Evolutionary conservation across 441 rosid genomes (phyloP).

Genomic region (Gossypium schwendimanii): DNA sequence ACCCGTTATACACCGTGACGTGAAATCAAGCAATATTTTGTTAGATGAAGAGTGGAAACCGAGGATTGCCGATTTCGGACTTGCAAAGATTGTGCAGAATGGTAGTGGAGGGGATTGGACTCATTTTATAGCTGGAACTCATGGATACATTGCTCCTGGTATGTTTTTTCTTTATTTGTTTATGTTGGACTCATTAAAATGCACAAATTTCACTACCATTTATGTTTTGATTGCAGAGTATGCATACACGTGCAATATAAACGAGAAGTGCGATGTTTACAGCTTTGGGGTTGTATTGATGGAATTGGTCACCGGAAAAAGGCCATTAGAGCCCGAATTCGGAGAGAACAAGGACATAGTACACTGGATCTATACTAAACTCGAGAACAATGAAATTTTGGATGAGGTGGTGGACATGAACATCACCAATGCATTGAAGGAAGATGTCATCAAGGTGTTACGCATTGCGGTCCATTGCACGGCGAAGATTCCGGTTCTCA

Average conservation of each 20-base stretch:
- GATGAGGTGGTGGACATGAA: slow-evolving; percentile 27
- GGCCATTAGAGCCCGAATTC: slow-evolving; percentile 36
- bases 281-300: slow-evolving; percentile 25
- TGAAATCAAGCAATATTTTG: slow-evolving; percentile 54
- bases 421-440: slow-evolving; percentile 24
- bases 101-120: slow-evolving; percentile 29
- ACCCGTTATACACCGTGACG: slow-evolving; percentile 50
- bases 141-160: slow-evolving; percentile 57
- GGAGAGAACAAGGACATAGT: slow-evolving; percentile 45
- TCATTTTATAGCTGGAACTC: slow-evolving; percentile 39
- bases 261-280: too few relatives aligned
- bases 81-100: slow-evolving; percentile 43
- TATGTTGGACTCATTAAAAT: too few relatives aligned
- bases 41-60: slow-evolving; percentile 58
- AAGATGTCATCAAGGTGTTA: slow-evolving; percentile 35
- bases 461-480: slow-evolving; percentile 41
- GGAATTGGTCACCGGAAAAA: slow-evolving; percentile 54
- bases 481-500: slow-evolving; percentile 27
- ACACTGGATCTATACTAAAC: slow-evolving; percentile 27
- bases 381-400: slow-evolving; percentile 28
- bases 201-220: background rate
- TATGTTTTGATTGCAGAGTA: slow-evolving; percentile 26
- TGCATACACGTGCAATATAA: slow-evolving; percentile 35
- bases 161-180: too few relatives aligned
- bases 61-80: slow-evolving; percentile 52